A percentile compares a stretch with the other conserved stretches of the same genome.
phyloP scores from a whole-genome alignment of 176 grass and related monocot genomes.

The Cenchrus americanus region DNA sequence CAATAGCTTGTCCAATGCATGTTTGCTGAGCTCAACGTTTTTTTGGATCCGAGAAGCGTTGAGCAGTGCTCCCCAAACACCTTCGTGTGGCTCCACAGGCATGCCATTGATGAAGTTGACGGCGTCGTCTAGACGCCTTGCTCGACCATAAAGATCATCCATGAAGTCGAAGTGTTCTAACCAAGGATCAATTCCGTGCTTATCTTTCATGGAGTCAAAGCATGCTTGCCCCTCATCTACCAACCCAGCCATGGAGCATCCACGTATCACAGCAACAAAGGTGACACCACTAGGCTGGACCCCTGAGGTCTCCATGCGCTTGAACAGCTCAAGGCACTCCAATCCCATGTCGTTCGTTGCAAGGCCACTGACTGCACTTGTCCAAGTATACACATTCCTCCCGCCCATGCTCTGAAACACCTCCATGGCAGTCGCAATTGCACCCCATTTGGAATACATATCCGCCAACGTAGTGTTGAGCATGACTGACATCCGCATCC shows the following conservation, averaged over 20 bases:
- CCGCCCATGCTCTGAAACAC: constrained; percentile 74
- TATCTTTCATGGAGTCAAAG: constrained; percentile 59
- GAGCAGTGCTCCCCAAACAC: constrained; percentile 78
- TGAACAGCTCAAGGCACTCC: constrained; percentile 71
- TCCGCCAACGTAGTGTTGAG: constrained; percentile 34
- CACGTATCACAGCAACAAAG: constrained; percentile 68
- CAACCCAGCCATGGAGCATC: constrained; percentile 68
- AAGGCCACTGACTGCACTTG: constrained; percentile 60
- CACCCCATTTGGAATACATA: constrained; percentile 84
- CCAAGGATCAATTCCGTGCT: constrained; percentile 60
- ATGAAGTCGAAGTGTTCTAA: constrained; percentile 78
- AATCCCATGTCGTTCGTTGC: constrained; percentile 66
- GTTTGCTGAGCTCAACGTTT: constrained; percentile 64
- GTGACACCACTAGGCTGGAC: constrained; percentile 66
- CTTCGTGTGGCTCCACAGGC: constrained; percentile 66
- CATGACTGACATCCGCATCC: constrained; percentile 50
- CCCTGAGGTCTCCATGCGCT: constrained; percentile 54
- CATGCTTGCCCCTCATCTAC: constrained; percentile 56
- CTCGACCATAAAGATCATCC: constrained; percentile 71
- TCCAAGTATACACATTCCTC: constrained; percentile 81
- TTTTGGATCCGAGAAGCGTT: constrained; percentile 74
- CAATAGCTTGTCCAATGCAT: constrained; percentile 57
- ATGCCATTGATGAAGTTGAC: constrained; percentile 64
- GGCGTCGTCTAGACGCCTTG: constrained; percentile 64
- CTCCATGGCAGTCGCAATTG: constrained; percentile 46